Evolutionary conservation across 1,139 yeast species (phyloP).

Genomic region (Saccharomycopsis crataegensis): DNA sequence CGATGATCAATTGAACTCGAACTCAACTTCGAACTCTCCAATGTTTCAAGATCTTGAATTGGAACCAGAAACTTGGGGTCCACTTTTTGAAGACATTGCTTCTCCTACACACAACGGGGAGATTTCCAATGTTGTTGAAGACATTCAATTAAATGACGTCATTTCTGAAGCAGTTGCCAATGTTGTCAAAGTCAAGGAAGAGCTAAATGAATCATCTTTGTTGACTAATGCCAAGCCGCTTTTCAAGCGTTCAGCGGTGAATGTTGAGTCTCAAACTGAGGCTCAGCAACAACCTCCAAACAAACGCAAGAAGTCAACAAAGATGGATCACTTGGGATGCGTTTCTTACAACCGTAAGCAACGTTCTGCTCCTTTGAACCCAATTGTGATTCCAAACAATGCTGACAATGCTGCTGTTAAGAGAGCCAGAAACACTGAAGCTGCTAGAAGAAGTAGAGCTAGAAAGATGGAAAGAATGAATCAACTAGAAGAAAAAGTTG

Average conservation of each 20-base stretch:
- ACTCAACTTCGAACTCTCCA: constrained; percentile 39
- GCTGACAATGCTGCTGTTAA: constrained; percentile 66
- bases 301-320: constrained; percentile 20
- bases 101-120: not conserved
- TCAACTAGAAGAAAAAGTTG: constrained; percentile 75
- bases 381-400: constrained; percentile 49
- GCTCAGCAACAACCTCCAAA: not conserved
- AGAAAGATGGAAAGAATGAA: constrained; percentile 84
- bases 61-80: constrained; percentile 52
- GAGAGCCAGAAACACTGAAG: constrained; percentile 94
- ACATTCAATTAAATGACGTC: too few species aligned
- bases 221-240: not conserved
- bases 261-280: not conserved
- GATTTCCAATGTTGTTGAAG: not conserved
- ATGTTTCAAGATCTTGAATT: constrained; percentile 53
- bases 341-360: constrained; percentile 59
- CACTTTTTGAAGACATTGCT: constrained; percentile 47
- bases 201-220: too few species aligned
- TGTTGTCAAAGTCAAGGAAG: too few species aligned
- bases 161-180: too few species aligned
- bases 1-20: constrained; percentile 27
- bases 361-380: constrained; percentile 54
- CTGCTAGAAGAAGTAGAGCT: constrained; percentile 93
- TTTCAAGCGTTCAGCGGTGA: not conserved
- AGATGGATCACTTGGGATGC: constrained; percentile 55